A percentile compares a stretch with the other conserved stretches of the same genome.
Evolutionary conservation across 202 grass and related monocot species (phyloP).

Genomic region (Hordeum pubiflorum): DNA sequence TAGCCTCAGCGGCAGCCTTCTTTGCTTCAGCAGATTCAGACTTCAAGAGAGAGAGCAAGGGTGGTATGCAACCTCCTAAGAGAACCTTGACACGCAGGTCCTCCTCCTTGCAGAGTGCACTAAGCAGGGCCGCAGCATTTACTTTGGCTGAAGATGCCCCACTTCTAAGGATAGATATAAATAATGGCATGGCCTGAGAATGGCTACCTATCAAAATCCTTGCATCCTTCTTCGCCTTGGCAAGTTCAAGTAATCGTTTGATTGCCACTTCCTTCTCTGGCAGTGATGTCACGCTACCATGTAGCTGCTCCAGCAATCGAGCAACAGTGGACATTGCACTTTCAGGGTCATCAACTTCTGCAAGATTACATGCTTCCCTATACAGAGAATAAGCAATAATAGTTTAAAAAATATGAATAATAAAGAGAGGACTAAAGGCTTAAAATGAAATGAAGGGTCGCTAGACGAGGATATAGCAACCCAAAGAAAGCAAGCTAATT

Average conservation of each 20-base stretch:
- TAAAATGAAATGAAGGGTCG: slow-evolving; percentile 6
- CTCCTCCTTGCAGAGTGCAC: slow-evolving; percentile 84
- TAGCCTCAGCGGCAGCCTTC: slow-evolving; percentile 82
- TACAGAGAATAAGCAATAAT: slow-evolving; percentile 4
- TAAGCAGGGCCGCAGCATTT: slow-evolving; percentile 67
- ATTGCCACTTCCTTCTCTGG: slow-evolving; percentile 63
- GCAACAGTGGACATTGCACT: slow-evolving; percentile 71
- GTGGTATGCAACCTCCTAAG: slow-evolving; percentile 90
- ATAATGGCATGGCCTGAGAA: slow-evolving; percentile 83
- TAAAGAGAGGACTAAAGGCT: neutral
- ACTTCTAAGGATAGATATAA: slow-evolving; percentile 82
- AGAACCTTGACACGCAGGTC: slow-evolving; percentile 79
- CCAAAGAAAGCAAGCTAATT: slow-evolving; percentile 4
- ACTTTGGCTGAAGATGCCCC: slow-evolving; percentile 73
- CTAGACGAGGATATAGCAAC: slow-evolving; percentile 3
- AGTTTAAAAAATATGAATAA: slow-evolving; percentile 8
- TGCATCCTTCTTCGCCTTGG: slow-evolving; percentile 60
- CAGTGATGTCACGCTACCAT: slow-evolving; percentile 60
- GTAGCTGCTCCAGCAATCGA: slow-evolving; percentile 77
- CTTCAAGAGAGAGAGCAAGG: slow-evolving; percentile 77
- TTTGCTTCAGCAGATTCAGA: slow-evolving; percentile 61
- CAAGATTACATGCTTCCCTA: slow-evolving; percentile 63
- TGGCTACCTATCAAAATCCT: slow-evolving; percentile 79
- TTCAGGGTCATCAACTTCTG: slow-evolving; percentile 71
- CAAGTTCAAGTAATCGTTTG: slow-evolving; percentile 63